These are phyloP conservation scores for Paramecium primaurelia DNA, from an alignment of 73 alveolate genomes.

Conservation along the genomic window DNA sequence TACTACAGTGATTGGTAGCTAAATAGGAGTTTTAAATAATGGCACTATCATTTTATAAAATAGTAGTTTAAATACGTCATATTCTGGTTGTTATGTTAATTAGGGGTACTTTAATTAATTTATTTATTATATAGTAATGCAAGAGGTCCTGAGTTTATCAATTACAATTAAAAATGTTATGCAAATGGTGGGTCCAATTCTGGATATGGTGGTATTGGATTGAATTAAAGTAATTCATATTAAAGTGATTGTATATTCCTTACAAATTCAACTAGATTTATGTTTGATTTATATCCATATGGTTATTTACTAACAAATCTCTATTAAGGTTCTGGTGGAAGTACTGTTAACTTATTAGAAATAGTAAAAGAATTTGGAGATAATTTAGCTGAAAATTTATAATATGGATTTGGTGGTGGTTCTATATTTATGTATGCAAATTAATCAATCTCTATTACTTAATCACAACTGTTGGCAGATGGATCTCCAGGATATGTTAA, in stretches of 20 bases:
- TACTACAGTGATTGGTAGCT: neutral
- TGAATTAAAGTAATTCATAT: neutral
- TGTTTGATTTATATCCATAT: constrained; percentile 46
- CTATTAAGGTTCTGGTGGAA: constrained; percentile 25
- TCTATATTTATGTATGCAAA: neutral
- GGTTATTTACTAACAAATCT: neutral
- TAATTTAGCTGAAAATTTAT: neutral
- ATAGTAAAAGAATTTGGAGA: neutral
- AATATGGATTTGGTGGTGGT: neutral
- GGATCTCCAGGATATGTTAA: neutral
- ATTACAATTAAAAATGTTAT: neutral
- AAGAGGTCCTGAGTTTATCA: constrained; percentile 29
- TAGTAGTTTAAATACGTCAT: neutral
- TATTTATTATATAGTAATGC: neutral
- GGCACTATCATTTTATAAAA: neutral
- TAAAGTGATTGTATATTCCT: neutral
- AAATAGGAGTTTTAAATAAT: neutral
- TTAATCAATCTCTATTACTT: neutral
- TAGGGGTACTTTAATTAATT: neutral
- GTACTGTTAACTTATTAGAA: neutral
- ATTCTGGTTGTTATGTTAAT: neutral
- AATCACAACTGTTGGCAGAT: neutral
- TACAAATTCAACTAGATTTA: constrained; percentile 28
- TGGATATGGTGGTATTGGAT: constrained; percentile 50
- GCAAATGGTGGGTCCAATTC: constrained; percentile 40